Percentiles rank a stretch among this genome's conserved stretches.
These are phyloP conservation scores for Quercus parvula DNA, from an alignment of 306 rosid species.

Conservation along the genomic window DNA sequence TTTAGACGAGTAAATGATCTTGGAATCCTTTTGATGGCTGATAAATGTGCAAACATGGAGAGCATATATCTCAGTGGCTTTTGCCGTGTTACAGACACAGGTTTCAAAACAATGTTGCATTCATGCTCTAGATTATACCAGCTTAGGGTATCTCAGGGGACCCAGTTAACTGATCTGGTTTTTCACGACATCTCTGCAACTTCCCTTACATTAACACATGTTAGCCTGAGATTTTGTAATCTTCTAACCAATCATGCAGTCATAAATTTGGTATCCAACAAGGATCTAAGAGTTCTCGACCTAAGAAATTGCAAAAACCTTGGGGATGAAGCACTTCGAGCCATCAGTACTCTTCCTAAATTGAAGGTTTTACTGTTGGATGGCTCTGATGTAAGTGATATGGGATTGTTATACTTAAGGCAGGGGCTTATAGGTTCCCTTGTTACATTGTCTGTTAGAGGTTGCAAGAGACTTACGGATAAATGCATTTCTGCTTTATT, in stretches of 20 bases:
- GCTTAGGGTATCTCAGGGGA: conserved; percentile 89
- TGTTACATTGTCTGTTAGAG: conserved; percentile 70
- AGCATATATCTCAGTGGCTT: conserved; percentile 93
- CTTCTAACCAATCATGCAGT: conserved; percentile 72
- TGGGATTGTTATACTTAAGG: conserved; percentile 65
- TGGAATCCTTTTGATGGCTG: conserved; percentile 89
- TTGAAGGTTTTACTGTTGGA: conserved; percentile 69
- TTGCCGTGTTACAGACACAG: conserved; percentile 96
- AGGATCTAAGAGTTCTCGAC: conserved; percentile 79
- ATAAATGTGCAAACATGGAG: conserved; percentile 75
- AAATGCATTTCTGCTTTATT: conserved; percentile 73
- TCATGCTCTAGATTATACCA: conserved; percentile 73
- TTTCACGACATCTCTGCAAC: conserved; percentile 93
- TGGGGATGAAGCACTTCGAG: conserved; percentile 72
- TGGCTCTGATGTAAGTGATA: conserved; percentile 71
- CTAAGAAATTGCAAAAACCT: conserved; percentile 84
- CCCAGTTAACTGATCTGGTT: conserved; percentile 83
- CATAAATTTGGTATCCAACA: conserved; percentile 63
- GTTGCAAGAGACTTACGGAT: conserved; percentile 90
- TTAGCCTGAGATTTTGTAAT: conserved; percentile 87
- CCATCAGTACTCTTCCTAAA: conserved; percentile 57
- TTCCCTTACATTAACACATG: conserved; percentile 73
- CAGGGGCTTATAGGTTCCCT: conserved; percentile 57
- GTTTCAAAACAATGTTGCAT: conserved; percentile 86
- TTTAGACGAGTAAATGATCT: conserved; percentile 87